These are phyloP conservation scores for Fusarium circinatum DNA, from an alignment of 2,329 filamentous ascomycete species.

Conservation along the genomic window DNA sequence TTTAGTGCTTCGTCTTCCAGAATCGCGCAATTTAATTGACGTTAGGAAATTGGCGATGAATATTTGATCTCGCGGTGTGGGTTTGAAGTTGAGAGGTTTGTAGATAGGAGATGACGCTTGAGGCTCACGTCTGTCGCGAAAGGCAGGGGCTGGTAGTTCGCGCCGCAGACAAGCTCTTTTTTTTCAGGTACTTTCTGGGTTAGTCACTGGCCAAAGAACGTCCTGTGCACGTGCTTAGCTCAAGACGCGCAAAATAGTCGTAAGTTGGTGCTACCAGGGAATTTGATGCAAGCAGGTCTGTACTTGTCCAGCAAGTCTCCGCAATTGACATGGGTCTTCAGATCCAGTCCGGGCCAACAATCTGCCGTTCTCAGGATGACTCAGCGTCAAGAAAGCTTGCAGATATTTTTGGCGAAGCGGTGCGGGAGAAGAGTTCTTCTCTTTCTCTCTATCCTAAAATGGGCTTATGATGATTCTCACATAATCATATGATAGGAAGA, in stretches of 20 bases:
- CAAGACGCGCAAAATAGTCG: background rate
- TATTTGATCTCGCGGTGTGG: slow-evolving; percentile 2
- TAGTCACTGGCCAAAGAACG: slow-evolving; percentile 29
- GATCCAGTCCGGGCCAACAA: slow-evolving; percentile 37
- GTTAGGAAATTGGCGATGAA: background rate
- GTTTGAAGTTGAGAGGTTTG: slow-evolving; percentile 33
- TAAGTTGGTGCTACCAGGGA: slow-evolving; percentile 19
- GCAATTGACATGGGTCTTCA: slow-evolving; percentile 9
- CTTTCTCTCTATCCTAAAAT: slow-evolving; percentile 49
- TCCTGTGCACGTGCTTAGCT: slow-evolving; percentile 15
- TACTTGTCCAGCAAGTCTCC: slow-evolving; percentile 23
- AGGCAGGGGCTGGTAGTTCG: slow-evolving; percentile 44
- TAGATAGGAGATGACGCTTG: slow-evolving; percentile 37
- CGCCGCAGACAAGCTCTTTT: slow-evolving; percentile 29
- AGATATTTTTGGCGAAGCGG: slow-evolving; percentile 34
- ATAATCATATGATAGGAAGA: slow-evolving; percentile 74
- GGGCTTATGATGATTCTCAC: slow-evolving; percentile 71
- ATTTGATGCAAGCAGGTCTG: slow-evolving; percentile 27
- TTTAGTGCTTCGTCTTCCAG: background rate
- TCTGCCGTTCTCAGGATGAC: slow-evolving; percentile 39
- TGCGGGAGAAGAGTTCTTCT: slow-evolving; percentile 36
- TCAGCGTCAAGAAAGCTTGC: slow-evolving; percentile 36
- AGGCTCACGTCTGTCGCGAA: slow-evolving; percentile 41
- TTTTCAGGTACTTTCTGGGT: slow-evolving; percentile 27
- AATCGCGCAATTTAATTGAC: slow-evolving; percentile 29